A percentile compares a stretch with the other conserved stretches of the same genome.
These are phyloP conservation scores for Syzygium grande DNA, from an alignment of 345 rosid genomes.

Conservation along the genomic window DNA sequence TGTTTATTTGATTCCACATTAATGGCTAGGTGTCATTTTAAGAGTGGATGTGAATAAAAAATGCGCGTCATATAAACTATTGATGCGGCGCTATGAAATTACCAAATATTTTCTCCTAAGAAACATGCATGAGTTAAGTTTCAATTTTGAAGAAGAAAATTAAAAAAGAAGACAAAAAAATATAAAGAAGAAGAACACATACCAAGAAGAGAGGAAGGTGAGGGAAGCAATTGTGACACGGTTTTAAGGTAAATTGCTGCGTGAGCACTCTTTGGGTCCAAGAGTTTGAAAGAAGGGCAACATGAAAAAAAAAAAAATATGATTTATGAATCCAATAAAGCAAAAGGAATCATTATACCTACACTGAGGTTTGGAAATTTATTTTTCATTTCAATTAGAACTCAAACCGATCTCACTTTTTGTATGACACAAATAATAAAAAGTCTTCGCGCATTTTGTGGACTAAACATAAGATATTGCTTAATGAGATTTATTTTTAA, in stretches of 20 bases:
- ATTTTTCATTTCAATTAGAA: too few species aligned
- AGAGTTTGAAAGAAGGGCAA: background rate
- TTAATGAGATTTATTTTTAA: too few species aligned
- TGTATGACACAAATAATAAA: background rate
- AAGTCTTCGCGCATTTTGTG: background rate
- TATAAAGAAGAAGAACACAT: background rate
- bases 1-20: too few species aligned
- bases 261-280: background rate
- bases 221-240: rapidly evolving
- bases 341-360: background rate
- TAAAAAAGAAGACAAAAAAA: background rate
- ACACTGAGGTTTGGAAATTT: background rate
- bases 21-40: too few species aligned
- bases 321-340: background rate
- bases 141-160: background rate
- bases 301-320: too few species aligned
- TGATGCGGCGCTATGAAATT: too few species aligned
- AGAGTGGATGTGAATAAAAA: too few species aligned
- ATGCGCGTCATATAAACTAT: too few species aligned
- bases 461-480: rapidly evolving
- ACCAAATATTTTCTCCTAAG: too few species aligned
- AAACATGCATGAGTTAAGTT: too few species aligned
- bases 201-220: background rate
- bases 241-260: background rate
- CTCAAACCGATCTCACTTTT: background rate